Percentiles rank a stretch among this genome's conserved stretches.
phyloP scores from a whole-genome alignment of 805 yeast genomes.

The Teunomyces atbi region DNA sequence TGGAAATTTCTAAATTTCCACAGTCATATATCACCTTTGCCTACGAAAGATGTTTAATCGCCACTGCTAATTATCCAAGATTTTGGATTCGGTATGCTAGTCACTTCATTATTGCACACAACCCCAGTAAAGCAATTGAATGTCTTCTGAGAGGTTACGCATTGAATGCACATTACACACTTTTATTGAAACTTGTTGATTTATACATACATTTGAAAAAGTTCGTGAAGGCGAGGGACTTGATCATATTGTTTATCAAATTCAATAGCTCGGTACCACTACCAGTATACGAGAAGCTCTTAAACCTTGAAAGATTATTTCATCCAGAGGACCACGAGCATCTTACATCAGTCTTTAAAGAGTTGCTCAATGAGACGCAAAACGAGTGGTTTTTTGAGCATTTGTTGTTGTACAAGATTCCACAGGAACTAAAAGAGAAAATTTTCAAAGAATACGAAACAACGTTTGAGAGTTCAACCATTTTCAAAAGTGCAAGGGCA shows the following conservation, averaged over 20 bases:
- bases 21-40: constrained; percentile 24
- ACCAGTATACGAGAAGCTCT: constrained; percentile 40
- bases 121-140: constrained; percentile 36
- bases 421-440: constrained; percentile 13
- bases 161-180: constrained; percentile 21
- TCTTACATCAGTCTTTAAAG: constrained; percentile 24
- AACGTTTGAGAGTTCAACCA: constrained; percentile 9
- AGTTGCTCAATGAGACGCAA: constrained; percentile 28
- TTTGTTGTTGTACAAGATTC: constrained; percentile 24
- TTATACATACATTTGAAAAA: constrained; percentile 40
- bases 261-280: constrained; percentile 25
- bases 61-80: constrained; percentile 42
- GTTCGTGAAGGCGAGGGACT: constrained; percentile 34
- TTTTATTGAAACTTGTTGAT: constrained; percentile 44
- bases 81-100: constrained; percentile 54
- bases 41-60: constrained; percentile 49
- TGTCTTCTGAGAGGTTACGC: constrained; percentile 37
- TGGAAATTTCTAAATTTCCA: constrained; percentile 41
- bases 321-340: constrained; percentile 23
- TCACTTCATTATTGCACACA: constrained; percentile 30
- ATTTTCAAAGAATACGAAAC: constrained; percentile 25
- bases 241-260: constrained; percentile 27
- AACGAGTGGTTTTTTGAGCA: constrained; percentile 38
- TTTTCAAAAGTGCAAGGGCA: constrained; percentile 8
- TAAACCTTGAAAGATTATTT: constrained; percentile 40